phyloP scores from a whole-genome alignment of 306 rosid species.

The Citrullus mucosospermus region DNA sequence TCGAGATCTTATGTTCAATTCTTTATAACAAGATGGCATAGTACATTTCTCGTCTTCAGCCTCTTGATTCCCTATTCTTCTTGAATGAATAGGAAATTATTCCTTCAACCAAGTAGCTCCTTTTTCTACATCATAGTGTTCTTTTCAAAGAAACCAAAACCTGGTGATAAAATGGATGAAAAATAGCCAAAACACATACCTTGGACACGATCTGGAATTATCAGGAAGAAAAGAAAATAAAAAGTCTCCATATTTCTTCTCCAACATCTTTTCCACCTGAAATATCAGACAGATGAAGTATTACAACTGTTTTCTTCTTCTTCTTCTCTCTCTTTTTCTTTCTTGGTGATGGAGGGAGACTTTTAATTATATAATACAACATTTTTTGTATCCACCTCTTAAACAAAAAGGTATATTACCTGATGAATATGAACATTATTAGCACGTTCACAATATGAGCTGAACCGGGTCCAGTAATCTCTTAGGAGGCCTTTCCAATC shows the following conservation, averaged over 20 bases:
- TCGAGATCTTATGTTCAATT: too few species aligned
- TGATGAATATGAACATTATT: conserved; percentile 69
- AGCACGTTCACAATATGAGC: conserved; percentile 63
- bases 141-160: background rate
- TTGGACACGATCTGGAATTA: conserved; percentile 64
- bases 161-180: background rate
- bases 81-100: too few species aligned
- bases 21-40: too few species aligned
- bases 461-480: conserved; percentile 94
- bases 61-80: too few species aligned
- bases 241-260: conserved; percentile 61
- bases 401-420: conserved; percentile 21
- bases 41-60: too few species aligned
- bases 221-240: conserved; percentile 62
- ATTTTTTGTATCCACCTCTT: background rate
- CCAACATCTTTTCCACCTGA: conserved; percentile 98
- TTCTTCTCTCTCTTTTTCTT: background rate
- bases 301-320: background rate
- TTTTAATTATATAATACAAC: background rate
- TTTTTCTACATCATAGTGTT: background rate
- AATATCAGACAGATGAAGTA: background rate
- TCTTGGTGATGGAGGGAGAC: background rate
- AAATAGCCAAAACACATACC: conserved; percentile 27
- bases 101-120: background rate
- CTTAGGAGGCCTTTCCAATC: conserved; percentile 96